phyloP scores from a whole-genome alignment of 2,329 filamentous ascomycete species.

The Rutstroemia sp. region DNA sequence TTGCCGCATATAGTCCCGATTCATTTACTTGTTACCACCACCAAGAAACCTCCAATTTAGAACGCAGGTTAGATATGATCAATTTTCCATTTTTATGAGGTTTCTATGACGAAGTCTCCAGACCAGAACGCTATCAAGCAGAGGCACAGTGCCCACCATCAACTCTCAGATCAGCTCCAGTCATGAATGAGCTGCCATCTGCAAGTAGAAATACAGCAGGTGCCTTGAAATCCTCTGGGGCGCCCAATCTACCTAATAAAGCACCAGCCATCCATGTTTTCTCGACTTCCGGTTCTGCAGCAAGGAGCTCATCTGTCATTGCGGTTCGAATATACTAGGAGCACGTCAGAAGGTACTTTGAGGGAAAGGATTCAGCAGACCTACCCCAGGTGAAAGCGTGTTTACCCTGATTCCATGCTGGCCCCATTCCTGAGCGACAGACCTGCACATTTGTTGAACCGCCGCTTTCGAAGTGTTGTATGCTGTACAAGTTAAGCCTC shows the following conservation, averaged over 20 bases:
- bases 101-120: no score
- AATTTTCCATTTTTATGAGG: no score
- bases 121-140: neutral
- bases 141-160: conserved; percentile 40
- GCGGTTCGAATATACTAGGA: conserved; percentile 37
- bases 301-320: conserved; percentile 39
- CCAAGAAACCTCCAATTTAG: no score
- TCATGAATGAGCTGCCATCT: conserved; percentile 37
- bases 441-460: conserved; percentile 51
- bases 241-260: conserved; percentile 64
- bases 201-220: conserved; percentile 55
- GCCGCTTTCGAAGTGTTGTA: conserved; percentile 57
- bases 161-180: conserved; percentile 37
- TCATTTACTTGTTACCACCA: no score
- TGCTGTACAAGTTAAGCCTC: conserved; percentile 47
- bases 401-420: conserved; percentile 55
- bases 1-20: no score
- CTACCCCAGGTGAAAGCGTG: conserved; percentile 50
- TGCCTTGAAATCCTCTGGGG: conserved; percentile 60
- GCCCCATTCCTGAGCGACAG: conserved; percentile 56
- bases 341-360: neutral
- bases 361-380: neutral
- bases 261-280: conserved; percentile 71
- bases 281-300: conserved; percentile 31
- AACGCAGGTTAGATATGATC: no score